Evolutionary conservation across 1,284 basidiomycete species (phyloP).

Genomic region (Heterobasidion occidentale): DNA sequence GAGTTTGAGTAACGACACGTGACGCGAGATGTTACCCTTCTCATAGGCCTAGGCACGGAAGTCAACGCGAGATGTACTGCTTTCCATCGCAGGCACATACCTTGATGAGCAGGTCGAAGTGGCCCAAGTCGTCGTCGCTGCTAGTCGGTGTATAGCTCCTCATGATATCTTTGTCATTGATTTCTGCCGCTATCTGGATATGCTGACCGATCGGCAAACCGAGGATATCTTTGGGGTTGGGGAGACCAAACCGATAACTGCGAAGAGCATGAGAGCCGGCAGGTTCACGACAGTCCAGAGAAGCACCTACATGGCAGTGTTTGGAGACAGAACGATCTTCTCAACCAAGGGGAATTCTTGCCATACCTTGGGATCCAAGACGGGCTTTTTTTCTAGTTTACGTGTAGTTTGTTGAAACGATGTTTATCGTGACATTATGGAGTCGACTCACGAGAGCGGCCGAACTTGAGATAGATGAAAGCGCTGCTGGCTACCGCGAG

Average conservation of each 20-base stretch:
- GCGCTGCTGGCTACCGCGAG: conserved; percentile 26
- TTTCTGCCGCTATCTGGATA: conserved; percentile 86
- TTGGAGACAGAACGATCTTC: conserved; percentile 86
- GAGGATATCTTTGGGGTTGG: conserved; percentile 65
- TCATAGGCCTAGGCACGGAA: conserved; percentile 71
- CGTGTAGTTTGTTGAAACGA: not conserved
- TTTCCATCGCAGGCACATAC: conserved; percentile 28
- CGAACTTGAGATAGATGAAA: conserved; percentile 37
- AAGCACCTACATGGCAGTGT: conserved; percentile 79
- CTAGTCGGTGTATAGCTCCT: conserved; percentile 95
- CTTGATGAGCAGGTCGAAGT: conserved; percentile 97
- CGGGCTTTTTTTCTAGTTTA: conserved; percentile 46
- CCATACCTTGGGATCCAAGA: conserved; percentile 73
- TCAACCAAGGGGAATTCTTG: conserved; percentile 76
- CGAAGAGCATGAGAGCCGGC: conserved; percentile 5
- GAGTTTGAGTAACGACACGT: conserved; percentile 74
- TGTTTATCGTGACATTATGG: conserved; percentile 2
- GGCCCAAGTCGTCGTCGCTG: conserved; percentile 85
- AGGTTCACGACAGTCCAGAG: not conserved
- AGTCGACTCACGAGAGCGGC: conserved; percentile 22
- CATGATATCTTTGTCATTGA: conserved; percentile 85
- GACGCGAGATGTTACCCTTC: conserved; percentile 91
- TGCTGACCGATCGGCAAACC: conserved; percentile 97
- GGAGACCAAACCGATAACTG: conserved; percentile 90
- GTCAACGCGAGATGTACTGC: conserved; percentile 2